phyloP scores from a whole-genome alignment of 2,329 filamentous ascomycete species.

The Aureobasidium subglaciale region DNA sequence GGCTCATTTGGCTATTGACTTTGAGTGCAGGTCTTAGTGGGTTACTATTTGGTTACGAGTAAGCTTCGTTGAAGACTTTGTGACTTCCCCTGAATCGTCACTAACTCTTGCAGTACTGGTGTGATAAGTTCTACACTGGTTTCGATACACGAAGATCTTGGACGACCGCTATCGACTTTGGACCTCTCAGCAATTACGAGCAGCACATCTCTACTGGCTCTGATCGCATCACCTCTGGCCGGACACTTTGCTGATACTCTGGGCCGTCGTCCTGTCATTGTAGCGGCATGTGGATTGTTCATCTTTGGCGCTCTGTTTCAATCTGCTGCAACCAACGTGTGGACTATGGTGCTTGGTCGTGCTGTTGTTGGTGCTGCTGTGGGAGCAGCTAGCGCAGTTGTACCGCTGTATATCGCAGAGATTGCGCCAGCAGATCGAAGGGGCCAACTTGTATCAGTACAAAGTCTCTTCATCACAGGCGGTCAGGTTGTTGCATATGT shows the following conservation, averaged over 20 bases:
- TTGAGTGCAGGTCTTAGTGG: conserved; percentile 52
- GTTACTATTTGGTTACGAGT: conserved; percentile 54
- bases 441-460: conserved; percentile 74
- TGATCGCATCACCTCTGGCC: conserved; percentile 49
- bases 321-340: conserved; percentile 51
- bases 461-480: conserved; percentile 74
- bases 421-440: conserved; percentile 43
- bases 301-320: conserved; percentile 60
- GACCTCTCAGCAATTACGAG: conserved; percentile 55
- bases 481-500: conserved; percentile 88
- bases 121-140: conserved; percentile 56
- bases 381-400: conserved; percentile 71
- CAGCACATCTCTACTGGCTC: conserved; percentile 50
- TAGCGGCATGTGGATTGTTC: conserved; percentile 59
- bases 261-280: conserved; percentile 42
- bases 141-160: conserved; percentile 43
- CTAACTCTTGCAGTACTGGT: conserved; percentile 39
- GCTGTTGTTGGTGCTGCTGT: conserved; percentile 65
- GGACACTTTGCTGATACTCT: conserved; percentile 45
- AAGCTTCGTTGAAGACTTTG: neutral
- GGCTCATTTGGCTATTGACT: conserved; percentile 37
- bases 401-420: conserved; percentile 53
- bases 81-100: neutral
- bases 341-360: conserved; percentile 59
- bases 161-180: conserved; percentile 40